phyloP scores from a whole-genome alignment of 306 rosid species.

The cucumber (Cucumis sativus) region Cucumber_9930_V3 NC_026661.2:21597501-21598000 shows the following conservation, averaged over 20 bases:
- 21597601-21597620: conserved; percentile 98
- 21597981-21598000: conserved; percentile 5
- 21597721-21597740: conserved; percentile 69
- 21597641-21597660: conserved; percentile 92
- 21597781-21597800: background rate
- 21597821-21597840: background rate
- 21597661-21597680: conserved; percentile 78
- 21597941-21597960: background rate
- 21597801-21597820: background rate
- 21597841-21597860: background rate
- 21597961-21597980: background rate
- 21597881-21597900: background rate
- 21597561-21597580: conserved; percentile 91
- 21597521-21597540: conserved; percentile 85
- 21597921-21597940: background rate
- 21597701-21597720: conserved; percentile 81
- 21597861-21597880: background rate
- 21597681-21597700: conserved; percentile 97
- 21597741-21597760: conserved; percentile 75
- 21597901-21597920: background rate
- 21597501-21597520: conserved; percentile 66
- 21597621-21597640: conserved; percentile 96
- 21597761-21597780: background rate
- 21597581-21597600: conserved; percentile 75
- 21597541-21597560: conserved; percentile 82